A percentile compares a stretch with the other conserved stretches of the same genome.
Evolutionary conservation across 2,329 filamentous ascomycete species (phyloP).

Genomic region (Botrytis hyacinthi): DNA sequence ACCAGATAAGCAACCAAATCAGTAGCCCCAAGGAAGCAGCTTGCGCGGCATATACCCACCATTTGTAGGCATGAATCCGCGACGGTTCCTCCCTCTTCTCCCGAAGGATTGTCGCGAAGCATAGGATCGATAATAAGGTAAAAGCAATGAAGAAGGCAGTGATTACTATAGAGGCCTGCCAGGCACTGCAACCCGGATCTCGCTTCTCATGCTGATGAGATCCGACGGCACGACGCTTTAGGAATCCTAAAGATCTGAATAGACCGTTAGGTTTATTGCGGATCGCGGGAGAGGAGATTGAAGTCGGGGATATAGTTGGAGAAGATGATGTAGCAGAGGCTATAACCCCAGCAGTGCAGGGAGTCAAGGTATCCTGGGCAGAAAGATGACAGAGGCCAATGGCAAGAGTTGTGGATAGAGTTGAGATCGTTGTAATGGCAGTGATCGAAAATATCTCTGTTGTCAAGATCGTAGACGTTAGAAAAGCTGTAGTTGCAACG

Average conservation of each 20-base stretch:
- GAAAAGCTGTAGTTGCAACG: neutral
- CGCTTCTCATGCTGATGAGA: neutral
- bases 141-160: constrained; percentile 1
- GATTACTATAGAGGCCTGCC: neutral
- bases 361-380: neutral
- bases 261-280: neutral
- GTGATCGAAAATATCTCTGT: neutral
- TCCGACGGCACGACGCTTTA: neutral
- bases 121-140: neutral
- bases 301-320: neutral
- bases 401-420: neutral
- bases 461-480: neutral
- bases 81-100: neutral
- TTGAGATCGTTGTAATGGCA: neutral
- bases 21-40: neutral
- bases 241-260: neutral
- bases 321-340: neutral
- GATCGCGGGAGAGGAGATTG: neutral
- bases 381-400: neutral
- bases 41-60: neutral
- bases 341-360: neutral
- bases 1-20: neutral
- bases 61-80: neutral
- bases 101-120: neutral
- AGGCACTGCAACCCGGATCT: neutral